phyloP scores from a whole-genome alignment of 768 basidiomycete genomes.

The Pulveroboletus sp. region DNA sequence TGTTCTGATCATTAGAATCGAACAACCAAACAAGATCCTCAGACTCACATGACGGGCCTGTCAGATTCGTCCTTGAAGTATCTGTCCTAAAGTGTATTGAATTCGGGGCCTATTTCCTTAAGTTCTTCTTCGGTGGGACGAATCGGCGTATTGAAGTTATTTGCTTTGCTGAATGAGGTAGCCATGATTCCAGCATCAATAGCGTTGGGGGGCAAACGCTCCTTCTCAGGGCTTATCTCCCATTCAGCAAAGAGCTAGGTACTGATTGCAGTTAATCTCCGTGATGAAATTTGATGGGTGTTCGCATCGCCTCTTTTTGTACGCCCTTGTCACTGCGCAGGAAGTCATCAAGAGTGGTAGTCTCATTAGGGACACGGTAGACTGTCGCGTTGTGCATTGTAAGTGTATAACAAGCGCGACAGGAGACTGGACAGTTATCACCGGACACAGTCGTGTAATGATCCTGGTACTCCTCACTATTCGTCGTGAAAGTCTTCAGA shows the following conservation, averaged over 20 bases:
- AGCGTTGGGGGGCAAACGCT: constrained; percentile 63
- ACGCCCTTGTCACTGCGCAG: constrained; percentile 61
- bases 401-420: not conserved
- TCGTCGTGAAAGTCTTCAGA: constrained; percentile 1
- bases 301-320: constrained; percentile 46
- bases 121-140: constrained; percentile 67
- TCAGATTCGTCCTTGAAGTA: constrained; percentile 82
- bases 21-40: not conserved
- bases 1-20: not conserved
- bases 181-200: constrained; percentile 79
- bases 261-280: not conserved
- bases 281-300: not conserved
- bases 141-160: constrained; percentile 28
- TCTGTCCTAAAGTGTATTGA: constrained; percentile 61
- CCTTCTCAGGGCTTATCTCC: constrained; percentile 66
- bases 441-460: constrained; percentile 70
- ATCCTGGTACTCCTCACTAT: constrained; percentile 69
- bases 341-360: constrained; percentile 63
- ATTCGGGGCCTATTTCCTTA: constrained; percentile 78
- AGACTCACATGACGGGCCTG: constrained; percentile 66
- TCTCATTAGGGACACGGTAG: constrained; percentile 67
- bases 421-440: constrained; percentile 25
- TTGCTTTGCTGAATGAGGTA: not conserved
- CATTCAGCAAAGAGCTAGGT: constrained; percentile 56
- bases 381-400: constrained; percentile 34